These are phyloP conservation scores for Colletotrichum aenigma DNA, from an alignment of 2,329 filamentous ascomycete genomes.

Conservation along the genomic window DNA sequence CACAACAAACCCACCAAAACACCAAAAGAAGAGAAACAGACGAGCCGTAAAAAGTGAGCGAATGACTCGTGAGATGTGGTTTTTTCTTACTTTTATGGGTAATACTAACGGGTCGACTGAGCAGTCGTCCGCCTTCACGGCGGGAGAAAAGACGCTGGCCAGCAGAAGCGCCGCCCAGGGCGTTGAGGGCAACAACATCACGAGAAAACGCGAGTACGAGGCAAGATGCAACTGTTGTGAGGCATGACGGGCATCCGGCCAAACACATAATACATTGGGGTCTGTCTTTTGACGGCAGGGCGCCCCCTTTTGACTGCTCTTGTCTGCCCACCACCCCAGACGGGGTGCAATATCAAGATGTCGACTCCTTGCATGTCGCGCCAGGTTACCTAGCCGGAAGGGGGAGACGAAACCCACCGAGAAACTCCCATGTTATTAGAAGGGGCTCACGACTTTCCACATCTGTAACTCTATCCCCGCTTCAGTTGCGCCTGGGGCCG, in stretches of 20 bases:
- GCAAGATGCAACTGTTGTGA: not conserved
- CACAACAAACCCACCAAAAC: not conserved
- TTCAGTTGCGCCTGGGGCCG: not conserved
- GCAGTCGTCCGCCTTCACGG: constrained; percentile 10
- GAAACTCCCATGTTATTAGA: constrained; percentile 7
- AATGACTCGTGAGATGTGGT: not conserved
- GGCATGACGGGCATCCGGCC: constrained; percentile 12
- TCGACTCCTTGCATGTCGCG: not conserved
- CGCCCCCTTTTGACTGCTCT: constrained; percentile 11
- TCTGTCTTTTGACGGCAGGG: not conserved
- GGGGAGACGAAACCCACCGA: constrained; percentile 10
- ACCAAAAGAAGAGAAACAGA: not conserved
- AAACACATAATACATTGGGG: not conserved
- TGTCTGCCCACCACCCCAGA: not conserved
- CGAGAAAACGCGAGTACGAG: not conserved
- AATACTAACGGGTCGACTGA: constrained; percentile 10
- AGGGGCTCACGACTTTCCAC: constrained; percentile 17
- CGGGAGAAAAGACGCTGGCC: constrained; percentile 14
- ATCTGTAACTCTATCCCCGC: constrained; percentile 14
- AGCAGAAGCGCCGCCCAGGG: constrained; percentile 13
- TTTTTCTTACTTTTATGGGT: constrained; percentile 15
- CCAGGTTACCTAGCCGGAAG: constrained; percentile 1
- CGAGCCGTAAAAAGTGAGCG: not conserved
- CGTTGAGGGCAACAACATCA: constrained; percentile 17
- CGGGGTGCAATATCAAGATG: constrained; percentile 4